Conservation (phyloP, 305 asterid species). For the Fraxinus dipetala region DNA sequence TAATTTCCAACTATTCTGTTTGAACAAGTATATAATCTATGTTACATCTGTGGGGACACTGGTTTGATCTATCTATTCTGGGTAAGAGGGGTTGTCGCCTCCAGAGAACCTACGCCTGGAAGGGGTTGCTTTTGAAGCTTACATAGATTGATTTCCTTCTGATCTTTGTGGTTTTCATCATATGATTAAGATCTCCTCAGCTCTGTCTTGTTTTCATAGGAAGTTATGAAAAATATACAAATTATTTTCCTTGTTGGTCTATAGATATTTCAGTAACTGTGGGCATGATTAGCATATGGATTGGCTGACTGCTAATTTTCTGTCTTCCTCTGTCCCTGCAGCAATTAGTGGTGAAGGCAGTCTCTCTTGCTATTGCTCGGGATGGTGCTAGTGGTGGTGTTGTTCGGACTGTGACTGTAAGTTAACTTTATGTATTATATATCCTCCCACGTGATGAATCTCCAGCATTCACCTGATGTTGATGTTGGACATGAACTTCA, state of each 20-base stretch:
- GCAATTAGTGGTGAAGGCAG: background rate
- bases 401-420: background rate
- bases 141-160: background rate
- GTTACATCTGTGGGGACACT: background rate
- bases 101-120: background rate
- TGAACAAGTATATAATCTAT: background rate
- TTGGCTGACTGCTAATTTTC: background rate
- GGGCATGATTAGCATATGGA: background rate
- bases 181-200: background rate
- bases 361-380: background rate
- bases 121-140: background rate
- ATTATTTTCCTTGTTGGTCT: background rate
- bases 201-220: background rate
- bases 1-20: background rate
- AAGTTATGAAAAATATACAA: background rate
- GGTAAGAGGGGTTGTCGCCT: background rate
- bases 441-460: background rate
- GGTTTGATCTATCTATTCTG: background rate
- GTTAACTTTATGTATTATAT: background rate
- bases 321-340: background rate
- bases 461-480: background rate
- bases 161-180: background rate
- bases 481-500: background rate
- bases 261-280: background rate
- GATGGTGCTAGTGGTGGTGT: background rate